Base-by-base conservation (phyloP, 495 filamentous ascomycete genomes). In the Aspergillus indologenus region DNA sequence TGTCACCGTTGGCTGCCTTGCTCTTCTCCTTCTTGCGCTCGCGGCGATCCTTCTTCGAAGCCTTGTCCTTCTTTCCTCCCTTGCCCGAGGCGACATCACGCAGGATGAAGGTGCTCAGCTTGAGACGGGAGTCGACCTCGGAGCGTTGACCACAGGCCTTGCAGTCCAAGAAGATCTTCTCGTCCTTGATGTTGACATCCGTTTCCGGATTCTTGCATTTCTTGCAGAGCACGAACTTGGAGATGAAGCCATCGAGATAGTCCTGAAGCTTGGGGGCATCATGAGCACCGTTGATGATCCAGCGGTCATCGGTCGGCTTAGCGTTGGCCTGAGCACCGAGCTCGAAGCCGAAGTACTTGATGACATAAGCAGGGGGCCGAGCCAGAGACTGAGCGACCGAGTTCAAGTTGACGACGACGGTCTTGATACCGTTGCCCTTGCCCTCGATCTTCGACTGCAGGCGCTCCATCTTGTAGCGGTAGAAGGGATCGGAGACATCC, bases 341-440 rank as follows among this genome's bases (percentile, higher is more conserved):
- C 76, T 98, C 94, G 69, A 98, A 98, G 60, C 95, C 94, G 71
- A 98, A 98, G 82, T 96, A 98, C 80, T 98, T 98, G 87, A 98
- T 97, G 68, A 98, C 85, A 69, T 96, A 96, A 63, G 89, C 81
- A 57, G 93, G 90, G 61, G 92, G 92, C 69, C 94, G 94, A 67
- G 89, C 91, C 63, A 98, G 84, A 50, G 92, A 96, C 66, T 89
- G 80, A 65, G 94, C 91, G 66, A 98, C 92, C 74, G 92, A 95
- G 85, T 88, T 90, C 67, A 98, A 75, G 77, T 98, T 98, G 85
- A 94, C 91, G 67, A 98, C 87, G 70, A 96, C 91, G 65, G 90
- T 94, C 72, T 96, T 95, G 80, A 92, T 90, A 68, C 94, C 88
- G 73, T 98, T 98, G 59, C 94, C 94, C 79, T 98, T 98, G 76